Base-by-base conservation (phyloP, 2,329 filamentous ascomycete genomes). In the Nothophoma quercina region DNA sequence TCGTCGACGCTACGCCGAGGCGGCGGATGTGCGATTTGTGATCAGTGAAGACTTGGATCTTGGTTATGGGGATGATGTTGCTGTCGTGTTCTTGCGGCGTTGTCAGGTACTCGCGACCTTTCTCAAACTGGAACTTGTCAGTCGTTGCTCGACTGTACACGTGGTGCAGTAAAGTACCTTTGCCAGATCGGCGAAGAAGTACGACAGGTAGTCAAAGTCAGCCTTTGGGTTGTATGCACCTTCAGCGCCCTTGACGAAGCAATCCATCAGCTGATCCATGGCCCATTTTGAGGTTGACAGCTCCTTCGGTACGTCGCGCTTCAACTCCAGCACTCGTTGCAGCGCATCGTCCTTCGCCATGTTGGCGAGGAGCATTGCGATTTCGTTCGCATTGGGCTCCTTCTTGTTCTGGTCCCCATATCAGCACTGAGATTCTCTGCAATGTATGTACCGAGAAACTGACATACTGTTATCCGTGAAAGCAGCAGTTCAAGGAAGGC, bases 311-410 rank as follows among this genome's bases (percentile, higher is more conserved):
- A 88, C 74, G 6, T 83, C 78, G 58, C 91, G 88, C 67, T 88
- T 89, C 48, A 89, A 79, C 4, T 81, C 79, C 9, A 93, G 75
- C 4, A 97, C 79, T 34, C 82, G 82, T 59, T 88, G 88, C 50
- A 96, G 75, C 5, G 81, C 82, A 62, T 93, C 87, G 56, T 84
- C 88, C 77, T 98, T 98, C 52, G 88, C 84, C 45, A 99, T 81
- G 70, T 99, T 99, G 72, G 95, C 92, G 19, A 98, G 83, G 12
- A 99, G 84, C 92, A 97, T 98, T 36, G 91, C 86, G 36, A 96
- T 78, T 32, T 95, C 83, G 69, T 97, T 89, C 44, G 91, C 91
- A 69, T 93, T 93, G 23, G 85, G 83, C 70, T 98, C 93, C 44
- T 88, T 85, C 3, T 84, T 79, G 63, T 85, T 83, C 88, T 91